Evolutionary conservation across 2,329 filamentous ascomycete species (phyloP), one percentile per base, ranked within the genome.

Genomic region (Cryphonectria carpinicola): DNA sequence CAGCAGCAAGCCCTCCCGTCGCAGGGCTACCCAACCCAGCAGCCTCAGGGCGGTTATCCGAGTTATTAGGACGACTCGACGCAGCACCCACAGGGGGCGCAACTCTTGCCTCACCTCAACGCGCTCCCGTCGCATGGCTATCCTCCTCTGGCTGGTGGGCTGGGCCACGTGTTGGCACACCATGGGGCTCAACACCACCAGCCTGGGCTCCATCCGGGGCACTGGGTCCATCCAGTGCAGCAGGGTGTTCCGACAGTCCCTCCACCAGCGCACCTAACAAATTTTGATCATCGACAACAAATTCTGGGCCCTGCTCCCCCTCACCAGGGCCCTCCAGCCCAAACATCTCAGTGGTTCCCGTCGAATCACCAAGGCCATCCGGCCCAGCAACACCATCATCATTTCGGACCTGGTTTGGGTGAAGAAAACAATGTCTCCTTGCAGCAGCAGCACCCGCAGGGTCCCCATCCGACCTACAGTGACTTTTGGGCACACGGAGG

Each of bases 1-100:
- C 82, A 81, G 67, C 46, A 49, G 17, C 46, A 49, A n/a, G 74
- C 78, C 35, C 79, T 82, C 61, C 81, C 82, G 1, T 76, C 80
- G 14, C 83, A 83, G 63, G 73, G 70, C 28, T 78, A 78, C 54
- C 75, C 76, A 10, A 70, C 70, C 19, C 77, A 77, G 58, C 65
- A 65, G 66, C 43, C 63, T 3, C 66, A 52, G 22, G 46, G 13
- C 10, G 63, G 41, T 35, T 71, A 49, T 52, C 22, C 65, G 68
- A 46, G 49, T 60, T 61, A 58, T 49, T 64, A 52, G 71, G 63
- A 32, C 43, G 25, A 49, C 63, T 65, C 63, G 43, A 49, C 43
- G 43, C 41, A 65, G 28, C 63, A 49, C 28, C 25, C 41, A 19
- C 63, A 35, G 25, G 37, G 13, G n/a, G 46, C 25, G 37, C 61